Base-by-base conservation (phyloP, 2,329 filamentous ascomycete species). In the Sclerotinia minor region DNA sequence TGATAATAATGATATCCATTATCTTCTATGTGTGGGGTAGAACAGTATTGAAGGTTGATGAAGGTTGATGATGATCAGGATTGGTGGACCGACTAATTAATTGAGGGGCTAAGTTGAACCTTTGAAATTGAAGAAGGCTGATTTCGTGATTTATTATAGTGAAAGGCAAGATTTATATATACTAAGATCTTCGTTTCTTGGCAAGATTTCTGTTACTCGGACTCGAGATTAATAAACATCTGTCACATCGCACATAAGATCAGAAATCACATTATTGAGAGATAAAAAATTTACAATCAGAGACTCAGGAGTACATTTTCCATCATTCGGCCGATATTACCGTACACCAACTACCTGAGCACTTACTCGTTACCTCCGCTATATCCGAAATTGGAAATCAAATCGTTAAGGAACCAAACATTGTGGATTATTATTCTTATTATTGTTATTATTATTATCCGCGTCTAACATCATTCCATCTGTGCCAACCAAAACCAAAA, bases 91-190 rank as follows among this genome's bases (percentile, higher is more conserved):
- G 50, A 41, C 17, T 17, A 17, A 53, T 53, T 19, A 53, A 32
- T 21, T 19, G 50, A 52, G 24, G 35, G 57, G 24, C 29, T 59
- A 21, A 41, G 32, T 32, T 45, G 44, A n/a, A 21, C n/a, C 24
- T 64, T 52, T 44, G 47, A 26, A 29, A 54, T 29, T n/a, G 50
- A 32, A 35, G 50, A 64, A 57, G 38, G 29, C 63, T 58, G 50
- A 65, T 26, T 24, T 35, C 17, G 35, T 21, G 35, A 61, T 9
- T 3, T n/a, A n/a, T 17, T 17, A 32, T 26, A 21, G 32, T 19
- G 9, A n/a, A 21, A 26, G 21, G 57, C 19, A 45, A 59, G 57
- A 59, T 47, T 21, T 32, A 47, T n/a, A 38, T 29, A 29, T 29
- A 29, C 26, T 21, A 9, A 52, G 29, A 35, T 21, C 32, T 38